Conservation (phyloP, 2,329 filamentous ascomycete species). For the Delphinella strobiligena region DNA sequence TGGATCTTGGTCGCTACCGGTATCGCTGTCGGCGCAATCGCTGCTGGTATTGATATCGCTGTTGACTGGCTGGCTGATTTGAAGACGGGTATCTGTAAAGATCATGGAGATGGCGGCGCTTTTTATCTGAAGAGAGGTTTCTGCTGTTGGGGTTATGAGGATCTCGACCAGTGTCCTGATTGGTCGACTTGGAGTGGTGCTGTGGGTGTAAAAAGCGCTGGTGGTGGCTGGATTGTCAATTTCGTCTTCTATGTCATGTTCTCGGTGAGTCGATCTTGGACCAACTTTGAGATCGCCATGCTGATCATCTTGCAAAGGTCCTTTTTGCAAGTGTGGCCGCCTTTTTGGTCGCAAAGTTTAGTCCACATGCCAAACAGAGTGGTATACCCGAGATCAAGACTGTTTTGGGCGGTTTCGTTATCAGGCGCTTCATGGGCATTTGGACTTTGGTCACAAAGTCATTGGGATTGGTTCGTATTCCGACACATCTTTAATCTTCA, state of each 20-base stretch:
- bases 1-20: slow-evolving; percentile 76
- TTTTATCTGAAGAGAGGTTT: slow-evolving; percentile 90
- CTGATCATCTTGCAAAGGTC: slow-evolving; percentile 38
- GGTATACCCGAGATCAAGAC: slow-evolving; percentile 98
- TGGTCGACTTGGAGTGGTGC: slow-evolving; percentile 80
- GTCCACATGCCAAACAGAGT: slow-evolving; percentile 80
- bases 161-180: slow-evolving; percentile 66
- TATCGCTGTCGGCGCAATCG: slow-evolving; percentile 68
- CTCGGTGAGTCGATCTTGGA: slow-evolving; percentile 46
- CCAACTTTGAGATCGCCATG: not conserved
- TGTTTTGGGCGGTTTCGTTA: slow-evolving; percentile 85
- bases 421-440: slow-evolving; percentile 68
- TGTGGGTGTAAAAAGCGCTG: slow-evolving; percentile 51
- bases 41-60: slow-evolving; percentile 78
- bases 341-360: slow-evolving; percentile 70
- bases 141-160: slow-evolving; percentile 88
- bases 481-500: not conserved
- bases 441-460: slow-evolving; percentile 91
- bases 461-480: slow-evolving; percentile 57
- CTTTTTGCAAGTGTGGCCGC: slow-evolving; percentile 68
- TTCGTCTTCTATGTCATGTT: slow-evolving; percentile 80
- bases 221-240: slow-evolving; percentile 69
- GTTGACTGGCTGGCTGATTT: slow-evolving; percentile 90
- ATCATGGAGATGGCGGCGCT: slow-evolving; percentile 61
- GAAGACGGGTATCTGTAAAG: slow-evolving; percentile 79